Evolutionary conservation across 2,329 filamentous ascomycete species (phyloP).

Genomic region (Clonostachys byssicola): DNA sequence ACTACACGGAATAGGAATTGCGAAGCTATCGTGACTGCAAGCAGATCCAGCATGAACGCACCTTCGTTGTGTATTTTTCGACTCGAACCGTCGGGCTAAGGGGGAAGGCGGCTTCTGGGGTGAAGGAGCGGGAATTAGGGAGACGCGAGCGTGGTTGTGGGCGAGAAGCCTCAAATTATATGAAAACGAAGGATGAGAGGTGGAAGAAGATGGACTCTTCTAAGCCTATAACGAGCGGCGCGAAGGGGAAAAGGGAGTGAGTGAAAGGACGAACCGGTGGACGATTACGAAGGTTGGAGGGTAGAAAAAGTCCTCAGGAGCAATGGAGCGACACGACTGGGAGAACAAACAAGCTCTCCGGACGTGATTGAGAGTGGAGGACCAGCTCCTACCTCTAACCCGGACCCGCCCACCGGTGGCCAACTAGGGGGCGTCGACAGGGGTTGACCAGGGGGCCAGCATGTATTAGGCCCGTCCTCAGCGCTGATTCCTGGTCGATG

Average conservation of each 20-base stretch:
- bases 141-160: not conserved
- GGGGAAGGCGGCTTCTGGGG: not conserved
- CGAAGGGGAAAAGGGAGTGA: slow-evolving; percentile 6
- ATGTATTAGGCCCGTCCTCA: no score
- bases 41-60: no score
- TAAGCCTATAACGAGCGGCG: slow-evolving; percentile 9
- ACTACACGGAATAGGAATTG: no score
- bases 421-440: no score
- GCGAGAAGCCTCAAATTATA: not conserved
- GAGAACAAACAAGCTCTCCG: slow-evolving; percentile 4
- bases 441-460: no score
- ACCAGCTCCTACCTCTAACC: not conserved
- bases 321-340: slow-evolving; percentile 18
- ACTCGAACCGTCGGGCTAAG: not conserved
- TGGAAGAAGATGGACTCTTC: not conserved
- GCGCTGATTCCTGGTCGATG: no score
- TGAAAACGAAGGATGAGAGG: not conserved
- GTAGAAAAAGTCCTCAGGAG: slow-evolving; percentile 6
- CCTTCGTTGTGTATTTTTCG: no score
- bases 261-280: slow-evolving; percentile 3
- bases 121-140: slow-evolving; percentile 2
- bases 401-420: no score
- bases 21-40: no score
- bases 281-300: not conserved
- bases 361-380: slow-evolving; percentile 11